These are phyloP conservation scores for Mycena venus DNA, from an alignment of 768 basidiomycete genomes.

Conservation along the genomic window DNA sequence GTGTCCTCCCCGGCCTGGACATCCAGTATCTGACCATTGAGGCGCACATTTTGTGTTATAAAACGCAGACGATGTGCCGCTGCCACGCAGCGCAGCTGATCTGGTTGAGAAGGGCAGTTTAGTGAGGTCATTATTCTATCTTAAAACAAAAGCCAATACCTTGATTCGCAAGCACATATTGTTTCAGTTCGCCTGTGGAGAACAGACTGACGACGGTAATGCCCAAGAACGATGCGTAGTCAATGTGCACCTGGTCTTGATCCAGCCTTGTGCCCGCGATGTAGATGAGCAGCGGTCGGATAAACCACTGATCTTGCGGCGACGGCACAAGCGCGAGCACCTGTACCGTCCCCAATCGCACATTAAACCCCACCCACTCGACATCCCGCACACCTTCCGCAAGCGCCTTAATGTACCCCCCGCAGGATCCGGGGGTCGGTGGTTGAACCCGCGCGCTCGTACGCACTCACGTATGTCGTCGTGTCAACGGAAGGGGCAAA, in stretches of 20 bases:
- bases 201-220: conserved; percentile 19
- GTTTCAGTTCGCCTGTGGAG: not conserved
- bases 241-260: conserved; percentile 15
- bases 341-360: not conserved
- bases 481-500: conserved; percentile 9
- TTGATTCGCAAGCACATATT: conserved; percentile 2
- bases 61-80: conserved; percentile 16
- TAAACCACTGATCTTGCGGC: not conserved
- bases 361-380: conserved; percentile 20
- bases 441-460: conserved; percentile 19
- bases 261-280: conserved; percentile 11
- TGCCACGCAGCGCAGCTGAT: not conserved
- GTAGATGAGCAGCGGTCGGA: conserved; percentile 2
- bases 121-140: not conserved
- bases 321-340: not conserved
- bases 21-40: not conserved
- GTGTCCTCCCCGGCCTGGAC: conserved; percentile 13
- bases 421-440: not conserved
- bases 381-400: conserved; percentile 17
- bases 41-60: conserved; percentile 20
- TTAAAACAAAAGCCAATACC: not conserved
- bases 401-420: conserved; percentile 18
- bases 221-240: conserved; percentile 4
- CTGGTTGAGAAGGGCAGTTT: not conserved
- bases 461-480: conserved; percentile 10